phyloP scores from a whole-genome alignment of 2,329 filamentous ascomycete species.

The Geosmithia putterillii region DNA sequence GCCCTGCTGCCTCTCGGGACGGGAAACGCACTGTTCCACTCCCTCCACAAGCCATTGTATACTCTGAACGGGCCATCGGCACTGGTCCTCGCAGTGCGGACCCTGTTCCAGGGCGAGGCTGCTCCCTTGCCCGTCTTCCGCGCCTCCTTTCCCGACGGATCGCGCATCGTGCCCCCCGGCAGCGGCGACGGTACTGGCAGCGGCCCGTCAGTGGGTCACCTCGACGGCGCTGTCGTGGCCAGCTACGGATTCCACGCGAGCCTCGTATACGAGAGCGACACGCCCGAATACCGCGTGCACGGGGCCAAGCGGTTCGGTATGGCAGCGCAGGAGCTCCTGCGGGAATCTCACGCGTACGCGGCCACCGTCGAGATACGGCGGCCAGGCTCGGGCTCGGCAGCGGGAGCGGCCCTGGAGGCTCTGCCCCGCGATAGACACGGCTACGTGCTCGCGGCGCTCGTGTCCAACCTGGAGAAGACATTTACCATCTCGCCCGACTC shows the following conservation, averaged over 20 bases:
- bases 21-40: constrained; percentile 53
- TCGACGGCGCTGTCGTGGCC: constrained; percentile 71
- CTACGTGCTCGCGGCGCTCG: constrained; percentile 66
- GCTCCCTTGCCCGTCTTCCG: constrained; percentile 48
- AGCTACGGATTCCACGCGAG: constrained; percentile 86
- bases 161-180: constrained; percentile 30
- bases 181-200: constrained; percentile 4
- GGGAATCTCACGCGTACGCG: constrained; percentile 35
- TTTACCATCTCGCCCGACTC: constrained; percentile 73
- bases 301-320: constrained; percentile 73
- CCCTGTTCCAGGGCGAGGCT: constrained; percentile 45
- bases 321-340: constrained; percentile 66
- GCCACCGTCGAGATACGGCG: constrained; percentile 25
- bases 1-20: constrained; percentile 50
- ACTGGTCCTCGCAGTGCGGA: constrained; percentile 38
- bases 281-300: constrained; percentile 62
- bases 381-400: neutral
- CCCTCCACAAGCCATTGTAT: constrained; percentile 46
- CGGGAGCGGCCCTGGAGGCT: constrained; percentile 2
- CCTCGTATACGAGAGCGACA: constrained; percentile 85
- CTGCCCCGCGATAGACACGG: constrained; percentile 36
- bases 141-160: constrained; percentile 47
- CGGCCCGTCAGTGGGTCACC: constrained; percentile 18
- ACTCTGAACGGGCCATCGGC: constrained; percentile 11
- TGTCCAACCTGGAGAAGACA: constrained; percentile 68